Base-by-base conservation (phyloP, 2,329 filamentous ascomycete species). In the Phialophora expanda region DNA sequence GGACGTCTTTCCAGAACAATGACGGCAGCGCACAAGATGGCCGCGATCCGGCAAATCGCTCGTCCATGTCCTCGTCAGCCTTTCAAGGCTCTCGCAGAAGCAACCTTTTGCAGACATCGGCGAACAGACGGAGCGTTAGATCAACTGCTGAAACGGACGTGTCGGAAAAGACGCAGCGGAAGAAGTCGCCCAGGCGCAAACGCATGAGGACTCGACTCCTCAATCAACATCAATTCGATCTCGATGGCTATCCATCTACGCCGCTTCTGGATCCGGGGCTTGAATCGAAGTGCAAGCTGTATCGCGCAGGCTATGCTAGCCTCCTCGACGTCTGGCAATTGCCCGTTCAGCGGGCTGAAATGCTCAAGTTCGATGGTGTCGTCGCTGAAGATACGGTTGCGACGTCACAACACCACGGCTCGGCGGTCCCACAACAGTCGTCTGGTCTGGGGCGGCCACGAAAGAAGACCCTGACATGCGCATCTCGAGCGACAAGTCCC, bases 271-370 rank as follows among this genome's bases (percentile, higher is more conserved):
- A 86, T 51, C 77, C 78, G 53, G 77, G 77, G 9, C 80, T 84
- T 53, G 79, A 81, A 22, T 76, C 74, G 69, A 77, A 84, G 51
- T 85, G 84, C 70, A 76, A 76, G 6, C 78, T 81, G 1, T 89
- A 87, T 77, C 82, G 85, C 50, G 76, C 79, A 58, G 78, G 82
- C 53, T 89, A 89, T 74, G 85, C 87, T 3, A 78, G 86, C 56
- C 78, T 87, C 62, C 79, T 89, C 4, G 82, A 82, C n/a, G 81
- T 83, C 8, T 89, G 86, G 87, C 82, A 81, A 12, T 70, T 89
- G 11, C 77, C 81, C 12, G 79, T 85, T 24, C 78, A 84, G 68
- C 80, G 83, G 57, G 82, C 83, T 14, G 86, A 89, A 73, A 78
- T 89, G 1, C 78, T 87, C 28, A 87, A 87, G 69, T 84, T 85